Evolutionary conservation across 192 early-diverging fungal species (phyloP).

Genomic region (Ambispora gerdemannii): DNA sequence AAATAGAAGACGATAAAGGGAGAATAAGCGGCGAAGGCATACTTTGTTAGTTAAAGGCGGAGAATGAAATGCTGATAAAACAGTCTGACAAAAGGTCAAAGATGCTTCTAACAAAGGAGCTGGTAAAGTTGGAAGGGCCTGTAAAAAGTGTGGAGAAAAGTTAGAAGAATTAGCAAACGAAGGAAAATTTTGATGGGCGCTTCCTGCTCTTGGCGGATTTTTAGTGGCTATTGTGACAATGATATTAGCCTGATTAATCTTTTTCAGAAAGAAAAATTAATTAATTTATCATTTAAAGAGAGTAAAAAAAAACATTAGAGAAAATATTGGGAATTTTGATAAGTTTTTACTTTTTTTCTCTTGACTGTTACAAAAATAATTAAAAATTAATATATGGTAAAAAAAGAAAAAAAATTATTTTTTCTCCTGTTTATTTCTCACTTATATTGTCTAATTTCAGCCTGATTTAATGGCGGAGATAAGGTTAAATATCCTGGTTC

Average conservation of each 20-base stretch:
- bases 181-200: background rate
- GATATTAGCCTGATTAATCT: background rate
- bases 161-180: background rate
- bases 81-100: background rate
- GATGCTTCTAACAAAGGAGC: background rate
- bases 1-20: background rate
- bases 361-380: background rate
- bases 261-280: background rate
- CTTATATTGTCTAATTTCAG: conserved; percentile 11
- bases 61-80: background rate
- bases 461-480: conserved; percentile 12
- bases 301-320: background rate
- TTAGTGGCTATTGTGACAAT: background rate
- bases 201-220: no score
- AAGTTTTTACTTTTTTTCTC: background rate
- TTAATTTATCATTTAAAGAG: no score
- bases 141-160: background rate
- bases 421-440: background rate
- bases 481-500: conserved; percentile 1
- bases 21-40: background rate
- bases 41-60: background rate
- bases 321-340: background rate
- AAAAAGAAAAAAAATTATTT: conserved; percentile 19
- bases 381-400: conserved; percentile 12
- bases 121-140: background rate